Evolutionary conservation across 2,329 filamentous ascomycete genomes (phyloP), one percentile per base, ranked within the genome.

Genomic region (Pseudocercospora fuligena): DNA sequence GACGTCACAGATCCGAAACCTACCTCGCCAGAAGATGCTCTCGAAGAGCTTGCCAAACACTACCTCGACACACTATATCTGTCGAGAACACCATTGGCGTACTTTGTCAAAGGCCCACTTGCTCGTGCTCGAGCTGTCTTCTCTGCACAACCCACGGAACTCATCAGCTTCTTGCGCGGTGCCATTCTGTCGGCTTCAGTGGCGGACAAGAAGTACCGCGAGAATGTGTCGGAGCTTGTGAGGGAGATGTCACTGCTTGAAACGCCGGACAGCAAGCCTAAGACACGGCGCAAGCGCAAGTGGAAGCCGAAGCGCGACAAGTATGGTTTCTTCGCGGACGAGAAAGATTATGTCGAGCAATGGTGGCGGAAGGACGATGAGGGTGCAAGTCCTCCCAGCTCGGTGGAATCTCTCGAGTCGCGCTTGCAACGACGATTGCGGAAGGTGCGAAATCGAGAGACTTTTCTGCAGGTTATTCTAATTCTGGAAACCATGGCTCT

Each of bases 81-180:
- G 11, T 80, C 77, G 8, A 80, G 92, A 85, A 92, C 90, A 36
- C 92, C 92, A 3, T 81, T 94, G 64, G 92, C 92, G 65, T 95
- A 94, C 78, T 94, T 94, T 78, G 90, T 90, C 21, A 95, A 95
- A 80, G 92, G 92, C 0, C 91, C 92, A 1, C 81, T 95, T 21
- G 92, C 92, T 53, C 86, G 91, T 72, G 89, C 91, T 54, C 87
- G 92, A 66, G 90, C 89, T 56, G 86, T 89, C 14, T 92, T 92
- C 69, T 87, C 89, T 65, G 80, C 85, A 6, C 83, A 88, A 47
- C 87, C 90, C 78, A 80, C 81, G 25, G 87, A 92, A 59, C 81
- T 94, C 19, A 83, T 91, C 8, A 82, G 85, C 0, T 93, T 92
- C 72, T 76, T 94, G n/a, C 88, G 89, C 14, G 69, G 69, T 11